A percentile compares a stretch with the other conserved stretches of the same genome.
Evolutionary conservation across 306 rosid genomes (phyloP).

Genomic region (Citrullus colocynthis): DNA sequence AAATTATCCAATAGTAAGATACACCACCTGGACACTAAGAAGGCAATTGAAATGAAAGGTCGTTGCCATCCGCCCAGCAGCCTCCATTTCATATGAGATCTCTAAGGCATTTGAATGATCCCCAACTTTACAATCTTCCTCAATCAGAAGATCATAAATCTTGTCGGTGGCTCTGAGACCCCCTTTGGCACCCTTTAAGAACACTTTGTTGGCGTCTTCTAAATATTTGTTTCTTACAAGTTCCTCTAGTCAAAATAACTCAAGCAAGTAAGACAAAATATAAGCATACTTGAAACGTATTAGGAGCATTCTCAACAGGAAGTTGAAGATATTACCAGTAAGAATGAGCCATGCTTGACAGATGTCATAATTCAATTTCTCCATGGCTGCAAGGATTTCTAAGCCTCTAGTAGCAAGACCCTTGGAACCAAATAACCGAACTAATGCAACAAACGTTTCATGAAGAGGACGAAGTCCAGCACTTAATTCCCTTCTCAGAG

Average conservation of each 20-base stretch:
- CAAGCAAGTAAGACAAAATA: slow-evolving; percentile 7
- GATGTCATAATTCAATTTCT: slow-evolving; percentile 60
- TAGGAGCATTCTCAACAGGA: not conserved
- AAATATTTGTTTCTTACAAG: slow-evolving; percentile 52
- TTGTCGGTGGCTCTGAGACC: slow-evolving; percentile 73
- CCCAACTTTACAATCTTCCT: slow-evolving; percentile 66
- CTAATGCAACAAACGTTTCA: slow-evolving; percentile 65
- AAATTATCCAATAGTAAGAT: slow-evolving; percentile 1
- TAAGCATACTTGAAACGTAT: not conserved
- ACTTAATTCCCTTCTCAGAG: slow-evolving; percentile 67
- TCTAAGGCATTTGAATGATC: slow-evolving; percentile 90
- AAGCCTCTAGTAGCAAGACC: slow-evolving; percentile 52
- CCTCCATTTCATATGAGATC: slow-evolving; percentile 84
- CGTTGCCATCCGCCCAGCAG: slow-evolving; percentile 94
- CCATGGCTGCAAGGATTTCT: slow-evolving; percentile 86
- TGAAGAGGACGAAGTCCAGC: slow-evolving; percentile 87
- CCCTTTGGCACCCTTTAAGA: slow-evolving; percentile 73
- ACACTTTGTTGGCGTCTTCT: slow-evolving; percentile 75
- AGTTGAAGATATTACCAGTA: slow-evolving; percentile 29
- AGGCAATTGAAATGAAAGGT: slow-evolving; percentile 86
- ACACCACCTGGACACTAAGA: slow-evolving; percentile 81
- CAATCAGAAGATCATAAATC: slow-evolving; percentile 64
- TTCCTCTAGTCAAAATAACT: slow-evolving; percentile 41
- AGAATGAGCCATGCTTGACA: slow-evolving; percentile 82
- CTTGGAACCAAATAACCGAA: slow-evolving; percentile 63